Evolutionary conservation across 176 grass and related monocot genomes (phyloP).

Genomic region (Themeda triandra): DNA sequence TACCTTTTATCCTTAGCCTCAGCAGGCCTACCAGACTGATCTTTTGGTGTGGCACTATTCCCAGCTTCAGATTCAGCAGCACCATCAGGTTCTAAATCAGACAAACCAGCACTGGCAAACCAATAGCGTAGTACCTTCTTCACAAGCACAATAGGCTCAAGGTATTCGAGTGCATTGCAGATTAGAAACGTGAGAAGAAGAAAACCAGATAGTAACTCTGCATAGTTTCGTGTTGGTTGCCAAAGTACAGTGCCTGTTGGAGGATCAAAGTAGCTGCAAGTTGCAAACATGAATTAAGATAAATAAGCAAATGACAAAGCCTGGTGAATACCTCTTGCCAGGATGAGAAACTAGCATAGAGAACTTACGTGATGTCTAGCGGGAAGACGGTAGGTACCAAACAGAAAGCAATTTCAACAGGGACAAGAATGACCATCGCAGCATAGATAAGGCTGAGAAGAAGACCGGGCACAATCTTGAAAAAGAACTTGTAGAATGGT

Average conservation of each 20-base stretch:
- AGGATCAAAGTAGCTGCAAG: conserved; percentile 18
- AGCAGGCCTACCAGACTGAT: conserved; percentile 1
- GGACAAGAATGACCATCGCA: conserved; percentile 29
- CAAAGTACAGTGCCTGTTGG: conserved; percentile 12
- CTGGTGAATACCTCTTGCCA: neutral
- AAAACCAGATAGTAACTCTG: conserved; percentile 14
- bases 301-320: neutral
- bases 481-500: conserved; percentile 31
- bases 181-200: conserved; percentile 34
- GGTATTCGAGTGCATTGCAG: conserved; percentile 27
- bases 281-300: conserved; percentile 6
- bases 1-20: conserved; percentile 41
- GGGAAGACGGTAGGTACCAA: conserved; percentile 33
- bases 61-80: conserved; percentile 3
- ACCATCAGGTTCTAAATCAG: too few relatives aligned
- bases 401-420: conserved; percentile 20
- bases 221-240: conserved; percentile 24
- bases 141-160: conserved; percentile 17
- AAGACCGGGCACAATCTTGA: neutral
- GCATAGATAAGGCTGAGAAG: neutral
- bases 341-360: neutral
- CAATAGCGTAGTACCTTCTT: conserved; percentile 26
- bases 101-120: too few relatives aligned
- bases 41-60: conserved; percentile 10
- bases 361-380: conserved; percentile 30